Base-by-base conservation (phyloP, 1,284 basidiomycete genomes). In the Fomitopsis betulina region DNA sequence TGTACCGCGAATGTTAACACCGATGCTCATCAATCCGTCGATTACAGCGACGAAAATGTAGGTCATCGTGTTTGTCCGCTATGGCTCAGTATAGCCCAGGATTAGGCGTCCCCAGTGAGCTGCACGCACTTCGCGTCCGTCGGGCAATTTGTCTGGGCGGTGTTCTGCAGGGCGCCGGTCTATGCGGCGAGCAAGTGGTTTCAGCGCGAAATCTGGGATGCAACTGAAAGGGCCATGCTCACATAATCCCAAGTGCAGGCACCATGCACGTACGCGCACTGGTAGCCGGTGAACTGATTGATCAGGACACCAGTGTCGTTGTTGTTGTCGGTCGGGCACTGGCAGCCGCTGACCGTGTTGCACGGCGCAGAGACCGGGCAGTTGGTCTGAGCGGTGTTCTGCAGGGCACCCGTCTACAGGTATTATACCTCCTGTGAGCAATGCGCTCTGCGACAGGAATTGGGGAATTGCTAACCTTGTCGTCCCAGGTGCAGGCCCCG, bases 181-280 rank as follows among this genome's bases (percentile, higher is more conserved):
- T 66, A 45, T 5, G 45, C 12, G 12, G 25, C 27, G 5, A 2
- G 43, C n/a, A 13, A 42, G 35, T 42, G 23, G 45, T 51, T n/a
- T n/a, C 32, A 37, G 35, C 35, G 13, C 35, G 27, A 32, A 21
- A 27, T 19, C 33, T 19, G 32, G 45, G 23, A 15, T 45, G 10
- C 25, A 9, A 21, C 15, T 3, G 9, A 35, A 15, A 1, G 15
- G 32, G 21, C 32, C 17, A 19, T 17, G 61, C 67, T 45, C 54
- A 68, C 67, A 35, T 57, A 61, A 59, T 68, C 65, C 64, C 65
- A 68, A 25, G 65, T 68, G 60, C 67, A 68, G 17, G 65, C 65
- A 40, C 65, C 67, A 39, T 58, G 55, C 27, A 60, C 57, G 58
- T 65, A 68, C 32, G 67, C 67, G 57, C 67, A 68, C 56, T 68